A percentile compares a stretch with the other conserved stretches of the same genome.
These are phyloP conservation scores for Santalum album DNA, from an alignment of 164 flowering plant genomes.

Conservation along the genomic window DNA sequence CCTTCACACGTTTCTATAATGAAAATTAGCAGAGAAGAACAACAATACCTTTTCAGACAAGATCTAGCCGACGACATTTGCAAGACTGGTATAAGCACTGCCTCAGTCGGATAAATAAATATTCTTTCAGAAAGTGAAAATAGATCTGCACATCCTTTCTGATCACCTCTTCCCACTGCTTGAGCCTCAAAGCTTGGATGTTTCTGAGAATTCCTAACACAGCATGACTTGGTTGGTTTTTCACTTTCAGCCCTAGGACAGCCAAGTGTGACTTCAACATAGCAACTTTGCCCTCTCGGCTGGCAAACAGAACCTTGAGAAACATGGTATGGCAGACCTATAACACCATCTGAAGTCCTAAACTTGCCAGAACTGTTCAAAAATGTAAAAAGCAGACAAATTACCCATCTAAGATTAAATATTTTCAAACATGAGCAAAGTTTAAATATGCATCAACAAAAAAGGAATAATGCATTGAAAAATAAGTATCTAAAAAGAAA, in stretches of 20 bases:
- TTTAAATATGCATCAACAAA: neutral
- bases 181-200: slow-evolving; percentile 32
- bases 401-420: neutral
- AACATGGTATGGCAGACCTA: slow-evolving; percentile 49
- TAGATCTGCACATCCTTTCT: slow-evolving; percentile 33
- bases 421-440: neutral
- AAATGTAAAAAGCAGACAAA: slow-evolving; percentile 7
- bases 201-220: slow-evolving; percentile 23
- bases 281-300: slow-evolving; percentile 64
- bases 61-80: slow-evolving; percentile 64
- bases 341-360: slow-evolving; percentile 46
- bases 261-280: slow-evolving; percentile 79
- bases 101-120: slow-evolving; percentile 82
- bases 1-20: too few relatives aligned
- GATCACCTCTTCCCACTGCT: slow-evolving; percentile 26
- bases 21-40: slow-evolving; percentile 1
- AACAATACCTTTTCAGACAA: slow-evolving; percentile 65
- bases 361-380: slow-evolving; percentile 48
- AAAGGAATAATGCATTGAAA: slow-evolving; percentile 1
- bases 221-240: slow-evolving; percentile 21
- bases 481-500: slow-evolving; percentile 2
- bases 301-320: slow-evolving; percentile 53
- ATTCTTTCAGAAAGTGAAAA: slow-evolving; percentile 43
- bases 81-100: slow-evolving; percentile 81
- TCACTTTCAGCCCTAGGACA: slow-evolving; percentile 28